phyloP scores from a whole-genome alignment of 495 filamentous ascomycete genomes.

The Aspergillus incahuasiensis region DNA sequence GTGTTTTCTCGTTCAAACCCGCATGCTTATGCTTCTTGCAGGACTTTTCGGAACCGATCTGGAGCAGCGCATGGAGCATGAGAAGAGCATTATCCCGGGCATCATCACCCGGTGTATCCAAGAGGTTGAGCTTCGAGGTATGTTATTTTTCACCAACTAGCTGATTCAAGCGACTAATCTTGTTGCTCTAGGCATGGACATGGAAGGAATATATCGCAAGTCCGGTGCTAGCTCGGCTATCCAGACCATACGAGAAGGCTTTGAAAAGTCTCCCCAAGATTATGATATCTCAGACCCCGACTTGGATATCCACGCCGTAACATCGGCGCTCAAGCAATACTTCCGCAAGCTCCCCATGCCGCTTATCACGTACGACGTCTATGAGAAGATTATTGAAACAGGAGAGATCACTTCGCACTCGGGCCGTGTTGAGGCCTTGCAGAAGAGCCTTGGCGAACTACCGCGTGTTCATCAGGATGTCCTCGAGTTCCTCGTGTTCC shows the following conservation, averaged over 20 bases:
- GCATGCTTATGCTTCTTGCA: constrained; percentile 8
- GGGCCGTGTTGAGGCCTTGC: constrained; percentile 59
- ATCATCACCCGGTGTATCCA: constrained; percentile 94
- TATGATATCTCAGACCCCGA: constrained; percentile 90
- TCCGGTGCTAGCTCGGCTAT: constrained; percentile 85
- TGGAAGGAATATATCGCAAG: constrained; percentile 98
- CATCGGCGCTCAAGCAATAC: constrained; percentile 93
- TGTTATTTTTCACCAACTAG: constrained; percentile 8
- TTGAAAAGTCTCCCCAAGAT: constrained; percentile 66
- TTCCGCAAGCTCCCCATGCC: constrained; percentile 92
- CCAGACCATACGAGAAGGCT: constrained; percentile 81
- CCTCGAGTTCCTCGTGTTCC: constrained; percentile 91
- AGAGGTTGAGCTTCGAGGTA: constrained; percentile 86
- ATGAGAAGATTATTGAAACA: constrained; percentile 82
- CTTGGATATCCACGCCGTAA: constrained; percentile 94
- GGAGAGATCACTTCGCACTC: constrained; percentile 32
- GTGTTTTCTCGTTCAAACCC: neutral
- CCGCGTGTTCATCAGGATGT: constrained; percentile 80
- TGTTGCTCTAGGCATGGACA: constrained; percentile 73
- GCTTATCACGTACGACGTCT: constrained; percentile 87
- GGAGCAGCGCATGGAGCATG: constrained; percentile 77
- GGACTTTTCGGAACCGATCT: constrained; percentile 90
- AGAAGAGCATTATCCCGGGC: constrained; percentile 82
- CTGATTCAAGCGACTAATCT: neutral
- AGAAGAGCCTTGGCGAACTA: constrained; percentile 66